phyloP scores from a whole-genome alignment of 2,329 filamentous ascomycete species.

The Fusarium veterinarium region DNA sequence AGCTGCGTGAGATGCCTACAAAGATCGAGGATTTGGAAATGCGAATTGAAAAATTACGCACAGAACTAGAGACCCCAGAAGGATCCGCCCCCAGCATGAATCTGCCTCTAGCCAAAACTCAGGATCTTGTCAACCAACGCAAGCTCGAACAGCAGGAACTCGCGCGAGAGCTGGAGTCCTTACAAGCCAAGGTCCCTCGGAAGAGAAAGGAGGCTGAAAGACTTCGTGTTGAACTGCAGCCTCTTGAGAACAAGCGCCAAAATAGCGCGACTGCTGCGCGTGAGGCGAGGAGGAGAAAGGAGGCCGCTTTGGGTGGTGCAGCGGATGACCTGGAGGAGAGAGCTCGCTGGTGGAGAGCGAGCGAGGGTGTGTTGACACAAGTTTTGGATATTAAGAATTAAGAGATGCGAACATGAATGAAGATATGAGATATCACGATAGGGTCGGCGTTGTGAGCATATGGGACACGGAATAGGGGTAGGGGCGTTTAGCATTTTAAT shows the following conservation, averaged over 20 bases:
- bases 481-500: constrained; percentile 29
- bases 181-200: constrained; percentile 71
- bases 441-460: constrained; percentile 25
- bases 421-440: neutral
- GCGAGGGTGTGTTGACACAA: constrained; percentile 71
- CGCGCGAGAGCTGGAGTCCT: constrained; percentile 71
- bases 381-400: constrained; percentile 68
- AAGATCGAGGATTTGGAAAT: constrained; percentile 62
- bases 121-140: constrained; percentile 62
- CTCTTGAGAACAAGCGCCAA: constrained; percentile 74
- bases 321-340: constrained; percentile 80
- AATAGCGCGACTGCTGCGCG: constrained; percentile 74
- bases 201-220: constrained; percentile 76
- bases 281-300: constrained; percentile 76
- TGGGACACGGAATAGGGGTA: neutral
- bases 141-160: constrained; percentile 66
- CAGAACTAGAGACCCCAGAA: constrained; percentile 49
- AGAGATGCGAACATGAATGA: constrained; percentile 7
- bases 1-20: constrained; percentile 63
- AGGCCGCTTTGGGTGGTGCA: constrained; percentile 72
- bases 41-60: constrained; percentile 59
- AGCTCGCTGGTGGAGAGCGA: constrained; percentile 79
- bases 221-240: constrained; percentile 74
- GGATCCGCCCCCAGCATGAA: constrained; percentile 59
- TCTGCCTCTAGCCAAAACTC: constrained; percentile 68